Evolutionary conservation across 2,329 filamentous ascomycete species (phyloP).

Genomic region (Aspergillus costaricaensis): DNA sequence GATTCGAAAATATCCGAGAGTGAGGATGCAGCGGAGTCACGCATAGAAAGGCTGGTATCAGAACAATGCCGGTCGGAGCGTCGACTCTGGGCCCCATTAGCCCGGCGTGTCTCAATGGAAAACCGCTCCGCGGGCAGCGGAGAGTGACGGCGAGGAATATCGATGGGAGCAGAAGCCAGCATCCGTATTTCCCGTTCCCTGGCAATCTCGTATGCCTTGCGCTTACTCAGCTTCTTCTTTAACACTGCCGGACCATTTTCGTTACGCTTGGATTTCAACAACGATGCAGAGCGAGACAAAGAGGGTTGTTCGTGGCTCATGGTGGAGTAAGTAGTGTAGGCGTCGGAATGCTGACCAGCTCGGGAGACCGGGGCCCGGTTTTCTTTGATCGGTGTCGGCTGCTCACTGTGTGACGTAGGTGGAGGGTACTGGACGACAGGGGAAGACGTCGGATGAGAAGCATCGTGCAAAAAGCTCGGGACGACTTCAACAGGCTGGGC

Average conservation of each 20-base stretch:
- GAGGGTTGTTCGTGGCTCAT: constrained; percentile 43
- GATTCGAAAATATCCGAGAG: constrained; percentile 75
- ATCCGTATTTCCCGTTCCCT: constrained; percentile 86
- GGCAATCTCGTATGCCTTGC: constrained; percentile 71
- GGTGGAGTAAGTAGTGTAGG: constrained; percentile 39
- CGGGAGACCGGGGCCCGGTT: constrained; percentile 12
- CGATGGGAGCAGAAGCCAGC: constrained; percentile 70
- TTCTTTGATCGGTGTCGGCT: constrained; percentile 21
- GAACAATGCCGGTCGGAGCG: constrained; percentile 66
- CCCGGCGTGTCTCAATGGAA: constrained; percentile 55
- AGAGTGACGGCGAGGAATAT: constrained; percentile 62
- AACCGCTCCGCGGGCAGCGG: constrained; percentile 62
- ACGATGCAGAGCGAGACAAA: constrained; percentile 51
- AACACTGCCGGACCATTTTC: constrained; percentile 59
- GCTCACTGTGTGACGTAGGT: constrained; percentile 26
- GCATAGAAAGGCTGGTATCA: constrained; percentile 72
- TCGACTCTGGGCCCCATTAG: constrained; percentile 51
- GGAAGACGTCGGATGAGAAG: constrained; percentile 13
- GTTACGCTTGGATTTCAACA: constrained; percentile 59
- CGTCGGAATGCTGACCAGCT: constrained; percentile 18
- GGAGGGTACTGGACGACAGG: constrained; percentile 22
- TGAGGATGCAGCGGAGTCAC: constrained; percentile 73
- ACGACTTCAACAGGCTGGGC: constrained; percentile 30
- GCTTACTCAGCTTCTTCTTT: constrained; percentile 74
- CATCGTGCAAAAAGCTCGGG: constrained; percentile 15